Evolutionary conservation across 1,284 basidiomycete species (phyloP), one percentile per base, ranked within the genome.

Genomic region (Malassezia dermatis): DNA sequence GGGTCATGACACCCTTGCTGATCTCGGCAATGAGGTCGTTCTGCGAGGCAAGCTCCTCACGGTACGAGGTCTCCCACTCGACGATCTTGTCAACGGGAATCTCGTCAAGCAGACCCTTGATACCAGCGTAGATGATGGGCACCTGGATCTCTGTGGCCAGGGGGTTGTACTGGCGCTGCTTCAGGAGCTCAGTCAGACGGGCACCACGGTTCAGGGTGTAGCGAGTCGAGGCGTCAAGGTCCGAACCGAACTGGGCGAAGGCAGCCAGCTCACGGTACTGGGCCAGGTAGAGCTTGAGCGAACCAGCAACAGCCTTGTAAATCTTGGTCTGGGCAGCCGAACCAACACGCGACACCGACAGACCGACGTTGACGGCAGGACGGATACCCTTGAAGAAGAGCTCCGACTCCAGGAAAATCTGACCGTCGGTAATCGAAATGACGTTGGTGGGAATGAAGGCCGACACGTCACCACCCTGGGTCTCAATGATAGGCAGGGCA

Each of bases 241-340:
- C 93, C 70, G 93, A 98, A 84, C 93, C 93, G 82, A 98, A 98
- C 78, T 96, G 93, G 60, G 93, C 93, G 77, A 94, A 93, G 64
- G 93, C 93, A 68, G 93, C 93, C 67, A 98, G 90, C 82, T 98
- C 93, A 87, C 93, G 91, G 83, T 96, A 98, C 79, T 98, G 93
- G 51, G 93, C 93, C 66, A 98, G 88, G 84, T 96, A 96, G 51
- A 98, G 84, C 82, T 98, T 98, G 75, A 96, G 85, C 64, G 91
- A 96, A 84, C 93, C 93, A 70, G 93, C 91, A 74, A 96, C 95
- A 81, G 94, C 89, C 86, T 96, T 98, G 48, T 40, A 19, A 21
- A 89, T 86, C 75, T 77, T 78, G 60, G 90, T 95, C 82, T 98
- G 93, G 75, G 93, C 93, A 75, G 93, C 91, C 50, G 93, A 96